Conservation (phyloP, 192 early-diverging fungal species). For the Coemansia sp. region DNA sequence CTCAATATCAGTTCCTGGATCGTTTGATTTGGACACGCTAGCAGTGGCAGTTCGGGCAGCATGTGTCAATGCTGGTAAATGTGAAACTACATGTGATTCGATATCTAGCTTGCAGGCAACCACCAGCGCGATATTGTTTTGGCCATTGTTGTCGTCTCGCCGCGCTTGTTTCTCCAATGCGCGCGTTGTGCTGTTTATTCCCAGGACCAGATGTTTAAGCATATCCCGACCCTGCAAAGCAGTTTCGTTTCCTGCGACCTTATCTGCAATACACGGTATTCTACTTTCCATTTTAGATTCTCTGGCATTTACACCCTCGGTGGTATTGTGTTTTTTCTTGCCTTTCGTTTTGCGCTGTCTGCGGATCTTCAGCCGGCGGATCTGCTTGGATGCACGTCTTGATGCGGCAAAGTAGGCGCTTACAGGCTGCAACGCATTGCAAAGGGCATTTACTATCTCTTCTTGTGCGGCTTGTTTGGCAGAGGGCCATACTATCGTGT, state of each 20-base stretch:
- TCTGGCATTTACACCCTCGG: neutral
- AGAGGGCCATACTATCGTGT: slow-evolving; percentile 37
- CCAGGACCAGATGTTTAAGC: slow-evolving; percentile 29
- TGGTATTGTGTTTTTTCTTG: neutral
- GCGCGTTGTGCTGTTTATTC: slow-evolving; percentile 48
- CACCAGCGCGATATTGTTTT: slow-evolving; percentile 28
- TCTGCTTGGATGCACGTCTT: slow-evolving; percentile 26
- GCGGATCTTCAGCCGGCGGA: slow-evolving; percentile 12
- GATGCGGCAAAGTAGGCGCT: slow-evolving; percentile 29
- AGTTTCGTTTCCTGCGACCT: neutral
- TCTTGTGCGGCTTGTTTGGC: slow-evolving; percentile 9
- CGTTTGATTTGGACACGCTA: neutral
- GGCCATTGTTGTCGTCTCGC: neutral
- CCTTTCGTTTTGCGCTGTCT: slow-evolving; percentile 9
- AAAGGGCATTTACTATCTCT: slow-evolving; percentile 24
- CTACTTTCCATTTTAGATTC: neutral
- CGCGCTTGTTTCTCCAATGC: slow-evolving; percentile 38
- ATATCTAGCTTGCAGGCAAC: slow-evolving; percentile 43
- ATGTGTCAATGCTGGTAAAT: slow-evolving; percentile 43
- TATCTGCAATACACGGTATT: neutral
- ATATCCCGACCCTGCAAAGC: slow-evolving; percentile 8
- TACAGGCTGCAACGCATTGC: slow-evolving; percentile 28
- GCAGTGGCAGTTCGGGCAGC: slow-evolving; percentile 14
- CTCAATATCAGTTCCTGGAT: neutral
- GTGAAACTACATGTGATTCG: slow-evolving; percentile 38